phyloP scores from a whole-genome alignment of 768 basidiomycete species.

The Boletellus emodensis region DNA sequence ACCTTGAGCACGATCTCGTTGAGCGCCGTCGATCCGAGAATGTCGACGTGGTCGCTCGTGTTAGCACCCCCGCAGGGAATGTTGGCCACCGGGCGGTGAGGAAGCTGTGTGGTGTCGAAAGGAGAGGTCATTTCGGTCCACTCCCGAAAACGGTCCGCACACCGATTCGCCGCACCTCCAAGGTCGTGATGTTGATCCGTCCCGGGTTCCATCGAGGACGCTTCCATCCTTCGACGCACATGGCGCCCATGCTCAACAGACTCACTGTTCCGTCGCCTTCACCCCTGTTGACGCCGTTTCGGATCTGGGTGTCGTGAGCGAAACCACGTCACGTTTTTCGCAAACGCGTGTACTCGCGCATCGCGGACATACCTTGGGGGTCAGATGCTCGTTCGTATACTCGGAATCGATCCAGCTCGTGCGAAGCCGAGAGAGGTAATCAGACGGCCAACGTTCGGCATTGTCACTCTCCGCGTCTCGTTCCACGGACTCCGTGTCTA shows the following conservation, averaged over 20 bases:
- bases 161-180: constrained; percentile 56
- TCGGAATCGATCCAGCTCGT: constrained; percentile 83
- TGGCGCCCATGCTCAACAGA: constrained; percentile 81
- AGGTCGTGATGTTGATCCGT: constrained; percentile 79
- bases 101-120: constrained; percentile 51
- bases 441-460: constrained; percentile 43
- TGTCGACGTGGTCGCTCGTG: constrained; percentile 88
- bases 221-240: constrained; percentile 97
- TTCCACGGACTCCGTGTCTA: constrained; percentile 50
- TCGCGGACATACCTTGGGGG: constrained; percentile 47
- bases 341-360: no score
- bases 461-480: constrained; percentile 39
- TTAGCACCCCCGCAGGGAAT: constrained; percentile 89
- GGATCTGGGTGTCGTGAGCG: constrained; percentile 38
- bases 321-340: neutral
- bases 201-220: constrained; percentile 86
- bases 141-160: neutral
- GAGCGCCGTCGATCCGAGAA: constrained; percentile 70
- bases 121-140: no score
- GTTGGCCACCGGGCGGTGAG: constrained; percentile 67
- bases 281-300: constrained; percentile 86
- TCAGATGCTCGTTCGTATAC: constrained; percentile 59
- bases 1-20: constrained; percentile 92
- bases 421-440: constrained; percentile 47
- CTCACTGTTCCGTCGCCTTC: constrained; percentile 96